A percentile compares a stretch with the other conserved stretches of the same genome.
Evolutionary conservation across 495 filamentous ascomycete genomes (phyloP).

Genomic region (Penicillium coprophilum): DNA sequence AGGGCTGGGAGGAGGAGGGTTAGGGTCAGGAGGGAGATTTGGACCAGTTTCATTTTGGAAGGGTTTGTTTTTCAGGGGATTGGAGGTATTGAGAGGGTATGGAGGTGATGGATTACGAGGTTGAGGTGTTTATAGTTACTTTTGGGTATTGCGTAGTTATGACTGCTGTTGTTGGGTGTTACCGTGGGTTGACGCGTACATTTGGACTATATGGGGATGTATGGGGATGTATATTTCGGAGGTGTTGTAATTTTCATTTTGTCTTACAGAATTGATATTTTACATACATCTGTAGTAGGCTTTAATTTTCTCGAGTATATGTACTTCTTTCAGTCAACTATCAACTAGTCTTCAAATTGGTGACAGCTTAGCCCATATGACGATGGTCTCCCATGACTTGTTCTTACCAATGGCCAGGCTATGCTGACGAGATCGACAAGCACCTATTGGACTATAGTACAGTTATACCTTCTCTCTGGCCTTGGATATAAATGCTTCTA

Average conservation of each 20-base stretch:
- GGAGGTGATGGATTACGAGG: no score
- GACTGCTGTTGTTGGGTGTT: background rate
- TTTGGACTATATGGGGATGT: background rate
- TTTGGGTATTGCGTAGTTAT: slow-evolving; percentile 4
- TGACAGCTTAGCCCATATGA: background rate
- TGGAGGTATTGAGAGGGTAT: no score
- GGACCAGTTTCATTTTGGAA: slow-evolving; percentile 1
- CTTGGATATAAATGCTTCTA: background rate
- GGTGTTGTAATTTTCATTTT: background rate
- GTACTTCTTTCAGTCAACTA: background rate
- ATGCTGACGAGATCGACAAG: background rate
- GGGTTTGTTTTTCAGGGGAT: no score
- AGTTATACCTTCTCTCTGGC: background rate
- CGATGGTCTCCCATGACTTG: background rate
- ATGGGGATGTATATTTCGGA: background rate
- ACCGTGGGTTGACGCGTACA: slow-evolving; percentile 4
- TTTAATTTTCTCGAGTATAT: background rate
- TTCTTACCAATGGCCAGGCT: background rate
- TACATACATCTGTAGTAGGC: background rate
- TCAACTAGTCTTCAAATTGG: no score
- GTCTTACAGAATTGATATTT: background rate
- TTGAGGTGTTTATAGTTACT: background rate
- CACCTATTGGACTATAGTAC: background rate
- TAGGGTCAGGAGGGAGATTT: background rate
- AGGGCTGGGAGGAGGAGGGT: background rate